These are phyloP conservation scores for Coelastrella sp. DNA, from an alignment of 139 green algal genomes.

Conservation along the genomic window DNA sequence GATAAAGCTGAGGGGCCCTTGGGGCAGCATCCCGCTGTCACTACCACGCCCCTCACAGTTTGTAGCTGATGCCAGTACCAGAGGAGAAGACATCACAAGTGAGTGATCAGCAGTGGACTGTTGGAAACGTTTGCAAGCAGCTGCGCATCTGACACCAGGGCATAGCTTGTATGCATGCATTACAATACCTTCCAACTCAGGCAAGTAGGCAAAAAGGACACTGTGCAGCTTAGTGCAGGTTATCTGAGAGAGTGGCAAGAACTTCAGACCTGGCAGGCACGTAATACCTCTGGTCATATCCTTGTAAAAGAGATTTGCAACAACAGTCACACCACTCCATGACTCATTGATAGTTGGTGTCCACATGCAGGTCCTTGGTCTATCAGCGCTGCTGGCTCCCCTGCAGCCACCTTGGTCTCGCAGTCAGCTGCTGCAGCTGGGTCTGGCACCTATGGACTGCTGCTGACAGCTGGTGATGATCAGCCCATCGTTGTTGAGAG, in stretches of 20 bases:
- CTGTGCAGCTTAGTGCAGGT: too few relatives aligned
- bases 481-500: background rate
- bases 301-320: too few relatives aligned
- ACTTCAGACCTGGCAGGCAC: too few relatives aligned
- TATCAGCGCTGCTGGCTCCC: background rate
- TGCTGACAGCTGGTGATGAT: background rate
- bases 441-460: background rate
- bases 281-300: too few relatives aligned
- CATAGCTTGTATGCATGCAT: too few relatives aligned
- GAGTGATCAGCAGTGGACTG: background rate
- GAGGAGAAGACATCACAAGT: background rate
- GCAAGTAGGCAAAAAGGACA: too few relatives aligned
- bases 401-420: background rate
- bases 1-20: constrained; percentile 28
- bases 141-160: too few relatives aligned
- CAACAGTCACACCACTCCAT: too few relatives aligned
- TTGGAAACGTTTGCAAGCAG: background rate
- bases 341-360: too few relatives aligned
- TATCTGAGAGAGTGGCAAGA: too few relatives aligned
- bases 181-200: too few relatives aligned
- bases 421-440: background rate
- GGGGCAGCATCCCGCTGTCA: background rate
- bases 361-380: background rate
- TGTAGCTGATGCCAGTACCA: background rate
- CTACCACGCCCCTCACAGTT: background rate